phyloP scores from a whole-genome alignment of 1,284 basidiomycete genomes.

The Xerocomus nothofagi region DNA sequence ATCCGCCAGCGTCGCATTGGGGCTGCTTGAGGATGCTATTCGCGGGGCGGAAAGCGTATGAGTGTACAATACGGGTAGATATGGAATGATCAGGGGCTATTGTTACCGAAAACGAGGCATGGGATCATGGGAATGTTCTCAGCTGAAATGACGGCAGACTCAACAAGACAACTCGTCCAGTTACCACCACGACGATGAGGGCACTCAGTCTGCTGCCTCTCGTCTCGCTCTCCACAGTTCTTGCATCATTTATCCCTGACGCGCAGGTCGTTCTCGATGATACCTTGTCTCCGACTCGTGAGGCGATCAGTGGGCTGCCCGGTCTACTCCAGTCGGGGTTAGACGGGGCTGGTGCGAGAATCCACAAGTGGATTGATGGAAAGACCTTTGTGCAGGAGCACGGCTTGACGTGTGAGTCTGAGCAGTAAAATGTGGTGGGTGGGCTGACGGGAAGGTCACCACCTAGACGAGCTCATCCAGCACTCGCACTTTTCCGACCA shows the following conservation, averaged over 20 bases:
- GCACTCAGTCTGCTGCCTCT: constrained; percentile 25
- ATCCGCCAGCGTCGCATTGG: constrained; percentile 55
- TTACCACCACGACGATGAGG: constrained; percentile 27
- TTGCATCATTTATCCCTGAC: constrained; percentile 33
- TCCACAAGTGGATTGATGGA: constrained; percentile 52
- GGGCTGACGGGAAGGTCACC: constrained; percentile 9
- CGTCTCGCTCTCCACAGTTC: constrained; percentile 25
- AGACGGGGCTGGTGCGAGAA: constrained; percentile 45
- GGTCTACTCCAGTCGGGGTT: constrained; percentile 45
- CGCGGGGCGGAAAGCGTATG: neutral
- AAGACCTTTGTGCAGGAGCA: constrained; percentile 68
- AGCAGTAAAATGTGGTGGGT: neutral
- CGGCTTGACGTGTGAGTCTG: constrained; percentile 55
- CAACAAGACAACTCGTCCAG: neutral
- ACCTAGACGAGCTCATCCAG: constrained; percentile 69
- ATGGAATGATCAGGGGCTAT: constrained; percentile 1
- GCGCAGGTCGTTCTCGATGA: constrained; percentile 38
- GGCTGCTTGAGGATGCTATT: constrained; percentile 52
- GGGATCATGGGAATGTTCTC: neutral
- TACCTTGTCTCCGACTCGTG: constrained; percentile 32
- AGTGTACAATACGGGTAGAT: neutral
- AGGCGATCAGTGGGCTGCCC: constrained; percentile 14
- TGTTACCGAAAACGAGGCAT: neutral
- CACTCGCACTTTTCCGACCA: constrained; percentile 72
- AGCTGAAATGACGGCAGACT: neutral